These are phyloP conservation scores for Nasturtium officinale DNA, from an alignment of 345 rosid genomes.

Conservation along the genomic window DNA sequence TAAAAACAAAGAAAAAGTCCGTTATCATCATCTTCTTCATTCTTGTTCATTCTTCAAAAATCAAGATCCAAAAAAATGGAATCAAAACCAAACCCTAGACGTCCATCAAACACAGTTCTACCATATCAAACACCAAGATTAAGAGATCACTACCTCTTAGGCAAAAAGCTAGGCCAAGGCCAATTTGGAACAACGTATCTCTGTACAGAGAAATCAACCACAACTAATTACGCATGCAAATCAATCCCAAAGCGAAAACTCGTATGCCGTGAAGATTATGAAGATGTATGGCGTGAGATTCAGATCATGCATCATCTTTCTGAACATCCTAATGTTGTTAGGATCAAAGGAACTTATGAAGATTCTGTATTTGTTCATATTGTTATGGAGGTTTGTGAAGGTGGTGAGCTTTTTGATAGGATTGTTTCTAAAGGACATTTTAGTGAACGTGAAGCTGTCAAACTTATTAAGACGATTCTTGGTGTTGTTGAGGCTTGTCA, in stretches of 20 bases:
- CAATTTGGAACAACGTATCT: constrained; percentile 95
- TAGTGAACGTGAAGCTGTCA: constrained; percentile 92
- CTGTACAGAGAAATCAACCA: constrained; percentile 69
- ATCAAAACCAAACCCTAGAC: constrained; percentile 39
- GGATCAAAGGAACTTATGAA: constrained; percentile 86
- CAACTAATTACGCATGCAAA: constrained; percentile 72
- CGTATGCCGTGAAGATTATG: constrained; percentile 88
- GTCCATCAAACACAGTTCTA: constrained; percentile 57
- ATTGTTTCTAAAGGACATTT: constrained; percentile 94
- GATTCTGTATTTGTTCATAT: constrained; percentile 89
- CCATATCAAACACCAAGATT: constrained; percentile 87
- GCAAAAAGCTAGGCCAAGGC: constrained; percentile 96
- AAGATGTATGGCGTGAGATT: constrained; percentile 97
- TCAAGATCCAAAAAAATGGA: constrained; percentile 35
- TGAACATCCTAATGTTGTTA: constrained; percentile 81
- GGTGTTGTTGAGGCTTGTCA: constrained; percentile 94
- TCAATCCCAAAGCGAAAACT: constrained; percentile 94
- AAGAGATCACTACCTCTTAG: constrained; percentile 73
- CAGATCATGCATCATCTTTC: constrained; percentile 99
- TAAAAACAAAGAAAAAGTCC: constrained; percentile 25
- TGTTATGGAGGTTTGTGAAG: constrained; percentile 96
- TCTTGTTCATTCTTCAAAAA: constrained; percentile 2
- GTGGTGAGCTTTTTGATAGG: constrained; percentile 96
- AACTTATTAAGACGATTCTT: constrained; percentile 81
- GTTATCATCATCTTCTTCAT: background rate